phyloP scores from a whole-genome alignment of 306 rosid genomes.

The Dalbergia cultrata region DNA sequence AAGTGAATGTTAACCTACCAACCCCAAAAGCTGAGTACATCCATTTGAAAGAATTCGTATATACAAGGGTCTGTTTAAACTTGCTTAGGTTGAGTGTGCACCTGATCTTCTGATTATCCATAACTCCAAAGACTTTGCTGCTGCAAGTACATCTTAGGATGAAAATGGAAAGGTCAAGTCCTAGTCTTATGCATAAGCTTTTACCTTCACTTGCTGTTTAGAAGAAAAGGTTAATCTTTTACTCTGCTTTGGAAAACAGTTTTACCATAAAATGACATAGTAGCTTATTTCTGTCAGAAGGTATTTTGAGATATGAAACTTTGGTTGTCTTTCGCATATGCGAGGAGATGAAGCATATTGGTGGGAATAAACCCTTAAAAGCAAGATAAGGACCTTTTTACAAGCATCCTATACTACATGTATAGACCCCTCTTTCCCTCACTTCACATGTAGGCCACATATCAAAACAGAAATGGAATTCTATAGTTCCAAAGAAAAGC shows the following conservation, averaged over 20 bases:
- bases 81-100: slow-evolving; percentile 44
- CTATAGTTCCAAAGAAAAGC: slow-evolving; percentile 7
- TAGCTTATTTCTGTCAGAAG: neutral
- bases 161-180: neutral
- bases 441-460: slow-evolving; percentile 27
- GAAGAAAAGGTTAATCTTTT: slow-evolving; percentile 1
- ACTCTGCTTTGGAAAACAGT: slow-evolving; percentile 6
- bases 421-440: slow-evolving; percentile 37
- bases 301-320: slow-evolving; percentile 12
- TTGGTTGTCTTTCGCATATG: slow-evolving; percentile 2
- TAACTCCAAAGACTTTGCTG: slow-evolving; percentile 13
- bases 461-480: slow-evolving; percentile 26
- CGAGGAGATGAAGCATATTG: slow-evolving; percentile 24
- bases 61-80: neutral
- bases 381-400: slow-evolving; percentile 39
- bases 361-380: slow-evolving; percentile 29
- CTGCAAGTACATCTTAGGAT: neutral
- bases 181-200: neutral
- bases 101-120: slow-evolving; percentile 5
- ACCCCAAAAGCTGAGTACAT: slow-evolving; percentile 15
- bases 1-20: slow-evolving; percentile 32
- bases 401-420: slow-evolving; percentile 20
- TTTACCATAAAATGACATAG: neutral
- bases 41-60: slow-evolving; percentile 18
- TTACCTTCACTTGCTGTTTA: slow-evolving; percentile 4